A percentile compares a stretch with the other conserved stretches of the same genome.
Evolutionary conservation across 1,139 yeast species (phyloP).

Genomic region (Candida glucosophila): DNA sequence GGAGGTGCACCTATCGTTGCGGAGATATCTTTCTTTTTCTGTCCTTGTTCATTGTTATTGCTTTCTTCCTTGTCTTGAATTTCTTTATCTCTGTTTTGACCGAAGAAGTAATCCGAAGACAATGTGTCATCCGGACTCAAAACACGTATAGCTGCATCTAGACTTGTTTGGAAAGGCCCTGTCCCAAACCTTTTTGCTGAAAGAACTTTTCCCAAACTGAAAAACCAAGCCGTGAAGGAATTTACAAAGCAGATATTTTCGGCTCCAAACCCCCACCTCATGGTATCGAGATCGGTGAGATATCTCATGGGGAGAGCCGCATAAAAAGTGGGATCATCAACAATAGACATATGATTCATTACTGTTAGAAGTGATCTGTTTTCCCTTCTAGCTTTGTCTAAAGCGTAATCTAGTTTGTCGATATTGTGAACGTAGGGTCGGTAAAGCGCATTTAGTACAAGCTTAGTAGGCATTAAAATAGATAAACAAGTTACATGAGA

Average conservation of each 20-base stretch:
- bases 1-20: constrained; percentile 22
- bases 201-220: constrained; percentile 80
- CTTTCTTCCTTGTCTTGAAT: constrained; percentile 22
- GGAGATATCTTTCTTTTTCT: constrained; percentile 18
- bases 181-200: constrained; percentile 82
- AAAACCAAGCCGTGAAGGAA: constrained; percentile 47
- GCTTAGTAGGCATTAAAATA: constrained; percentile 58
- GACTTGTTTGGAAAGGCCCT: constrained; percentile 86
- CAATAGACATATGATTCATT: constrained; percentile 94
- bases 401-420: constrained; percentile 56
- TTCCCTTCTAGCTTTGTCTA: constrained; percentile 53
- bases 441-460: constrained; percentile 53
- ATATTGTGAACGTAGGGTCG: constrained; percentile 54
- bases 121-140: constrained; percentile 71
- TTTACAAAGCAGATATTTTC: constrained; percentile 78
- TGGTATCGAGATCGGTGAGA: constrained; percentile 53
- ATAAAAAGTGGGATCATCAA: constrained; percentile 90
- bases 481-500: constrained; percentile 65
- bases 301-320: constrained; percentile 74
- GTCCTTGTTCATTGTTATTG: constrained; percentile 22
- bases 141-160: constrained; percentile 86
- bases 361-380: constrained; percentile 72
- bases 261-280: constrained; percentile 95
- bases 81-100: no score
- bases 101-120: constrained; percentile 38